Conservation (phyloP, 805 yeast genomes). For the Diddensiella caesifluorescens region DNA sequence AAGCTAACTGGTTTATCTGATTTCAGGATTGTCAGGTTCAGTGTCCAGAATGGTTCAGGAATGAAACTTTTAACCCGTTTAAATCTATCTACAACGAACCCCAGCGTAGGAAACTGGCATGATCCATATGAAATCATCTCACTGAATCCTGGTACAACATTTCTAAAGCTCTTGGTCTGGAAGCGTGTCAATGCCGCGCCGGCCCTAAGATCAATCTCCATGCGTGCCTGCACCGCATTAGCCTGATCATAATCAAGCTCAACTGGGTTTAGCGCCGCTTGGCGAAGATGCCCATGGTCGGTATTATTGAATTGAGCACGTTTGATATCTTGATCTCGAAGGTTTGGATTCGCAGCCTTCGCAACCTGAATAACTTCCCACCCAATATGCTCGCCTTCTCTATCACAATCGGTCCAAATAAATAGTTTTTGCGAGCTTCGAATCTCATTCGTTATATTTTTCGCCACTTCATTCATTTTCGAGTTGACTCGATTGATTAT, state of each 20-base stretch:
- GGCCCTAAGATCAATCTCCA: slow-evolving; percentile 81
- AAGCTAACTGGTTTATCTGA: slow-evolving; percentile 35
- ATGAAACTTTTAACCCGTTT: slow-evolving; percentile 65
- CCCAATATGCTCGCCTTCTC: slow-evolving; percentile 94
- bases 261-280: slow-evolving; percentile 69
- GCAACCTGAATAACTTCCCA: slow-evolving; percentile 77
- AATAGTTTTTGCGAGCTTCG: slow-evolving; percentile 55
- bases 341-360: slow-evolving; percentile 39
- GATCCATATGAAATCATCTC: slow-evolving; percentile 72
- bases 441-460: slow-evolving; percentile 66
- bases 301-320: slow-evolving; percentile 86
- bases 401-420: slow-evolving; percentile 99
- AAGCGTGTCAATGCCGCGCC: slow-evolving; percentile 87
- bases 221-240: slow-evolving; percentile 79
- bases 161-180: slow-evolving; percentile 44
- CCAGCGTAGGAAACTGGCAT: slow-evolving; percentile 95
- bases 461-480: slow-evolving; percentile 46
- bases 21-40: slow-evolving; percentile 44
- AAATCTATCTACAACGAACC: slow-evolving; percentile 91
- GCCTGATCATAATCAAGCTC: slow-evolving; percentile 62
- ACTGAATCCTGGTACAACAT: slow-evolving; percentile 32
- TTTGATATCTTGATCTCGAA: slow-evolving; percentile 48
- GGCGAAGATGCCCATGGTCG: slow-evolving; percentile 63
- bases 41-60: slow-evolving; percentile 76
- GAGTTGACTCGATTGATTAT: slow-evolving; percentile 38